Base-by-base conservation (phyloP, 75 land plant species). In the Larix kaempferi region DNA sequence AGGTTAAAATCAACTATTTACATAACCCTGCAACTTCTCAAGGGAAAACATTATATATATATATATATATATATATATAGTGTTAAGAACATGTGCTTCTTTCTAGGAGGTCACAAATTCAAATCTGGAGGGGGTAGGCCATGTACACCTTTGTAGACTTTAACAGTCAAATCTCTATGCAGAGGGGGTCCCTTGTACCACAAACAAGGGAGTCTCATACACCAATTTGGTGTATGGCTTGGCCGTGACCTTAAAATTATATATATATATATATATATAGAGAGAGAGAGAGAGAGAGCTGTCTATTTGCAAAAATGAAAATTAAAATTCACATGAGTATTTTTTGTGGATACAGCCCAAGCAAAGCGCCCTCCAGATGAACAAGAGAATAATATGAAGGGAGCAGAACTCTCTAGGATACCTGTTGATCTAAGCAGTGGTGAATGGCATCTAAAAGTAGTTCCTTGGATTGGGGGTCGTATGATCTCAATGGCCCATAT, bases 391-490 rank as follows among this genome's bases (percentile, higher is more conserved):
- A 59, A 90, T 25, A 92, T 72, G 26, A 94, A 85, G 80, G 99
- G 93, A 44, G 27, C 69, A 25, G 96, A 91, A 74, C 89, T 85
- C 62, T 85, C 89, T 66, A 75, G 57, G 57, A 84, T 86, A 61
- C 90, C 89, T 52, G 79, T 96, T 71, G 93, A 92, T 56, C 79
- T 96, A 26, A 79, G 84, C 77, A 78, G 84, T 74, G 89, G 91
- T 60, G 85, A 91, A 56, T 91, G 92, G 86, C 12, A 44, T 33
- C 81, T 94, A 19, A 94, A 91, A 77, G 85, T 96, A 22, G 90
- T 94, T 2, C 99, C 98, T 12, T 96, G 99, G 99, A 87, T 92
- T 83, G 99, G 99, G 1, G 99, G 99, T 67, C 89, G 98, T 74
- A 89, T 96, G 8, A 90, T 92, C 58, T 96, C 99, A 22, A 94